phyloP scores from a whole-genome alignment of 192 early-diverging fungal species.

The Umbelopsis sp. region DNA sequence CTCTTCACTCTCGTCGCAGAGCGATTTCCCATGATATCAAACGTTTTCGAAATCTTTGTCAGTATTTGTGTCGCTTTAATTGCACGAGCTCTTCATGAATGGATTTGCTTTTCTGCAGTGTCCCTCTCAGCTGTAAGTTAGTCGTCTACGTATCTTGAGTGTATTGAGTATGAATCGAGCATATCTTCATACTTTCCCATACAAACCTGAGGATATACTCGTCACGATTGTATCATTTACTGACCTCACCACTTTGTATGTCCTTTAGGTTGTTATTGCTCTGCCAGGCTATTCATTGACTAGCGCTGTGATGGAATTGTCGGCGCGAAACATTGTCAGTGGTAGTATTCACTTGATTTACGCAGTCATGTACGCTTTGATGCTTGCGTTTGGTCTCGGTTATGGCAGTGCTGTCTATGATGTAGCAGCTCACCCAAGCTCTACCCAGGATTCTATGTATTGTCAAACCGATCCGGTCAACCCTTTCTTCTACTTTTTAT shows the following conservation, averaged over 20 bases:
- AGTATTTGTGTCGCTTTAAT: conserved; percentile 66
- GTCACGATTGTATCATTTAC: no score
- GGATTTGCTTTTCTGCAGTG: conserved; percentile 66
- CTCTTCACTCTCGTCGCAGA: conserved; percentile 63
- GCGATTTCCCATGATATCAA: conserved; percentile 61
- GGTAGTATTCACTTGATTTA: conserved; percentile 85
- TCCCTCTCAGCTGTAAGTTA: conserved; percentile 53
- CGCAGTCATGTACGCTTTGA: conserved; percentile 77
- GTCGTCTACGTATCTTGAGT: no score
- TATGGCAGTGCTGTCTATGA: conserved; percentile 42
- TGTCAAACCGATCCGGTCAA: conserved; percentile 25
- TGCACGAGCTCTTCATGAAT: conserved; percentile 55
- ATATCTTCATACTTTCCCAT: no score
- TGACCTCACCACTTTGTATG: background rate
- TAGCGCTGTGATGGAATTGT: conserved; percentile 83
- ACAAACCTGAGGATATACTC: no score
- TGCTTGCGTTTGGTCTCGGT: conserved; percentile 74
- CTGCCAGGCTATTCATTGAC: conserved; percentile 82
- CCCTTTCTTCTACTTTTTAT: conserved; percentile 45
- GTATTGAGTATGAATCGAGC: no score
- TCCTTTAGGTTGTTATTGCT: conserved; percentile 47
- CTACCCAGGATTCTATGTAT: conserved; percentile 22
- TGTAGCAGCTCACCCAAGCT: background rate
- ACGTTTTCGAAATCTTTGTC: conserved; percentile 72
- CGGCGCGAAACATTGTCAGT: conserved; percentile 84